Conservation (phyloP, 2,329 filamentous ascomycete species). For the Monilinia aucupariae region DNA sequence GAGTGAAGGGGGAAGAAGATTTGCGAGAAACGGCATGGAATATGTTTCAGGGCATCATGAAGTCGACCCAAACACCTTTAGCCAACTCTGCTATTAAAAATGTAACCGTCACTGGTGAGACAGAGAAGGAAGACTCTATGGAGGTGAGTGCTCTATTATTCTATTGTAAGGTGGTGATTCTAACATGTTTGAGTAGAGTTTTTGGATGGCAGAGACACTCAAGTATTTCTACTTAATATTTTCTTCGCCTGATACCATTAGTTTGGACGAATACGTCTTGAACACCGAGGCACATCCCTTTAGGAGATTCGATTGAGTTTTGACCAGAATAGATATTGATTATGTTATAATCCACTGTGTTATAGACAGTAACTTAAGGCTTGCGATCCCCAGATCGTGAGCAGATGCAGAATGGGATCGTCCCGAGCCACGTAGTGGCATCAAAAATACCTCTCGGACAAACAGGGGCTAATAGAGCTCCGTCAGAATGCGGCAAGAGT, state of each 20-base stretch:
- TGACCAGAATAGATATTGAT: too few relatives aligned
- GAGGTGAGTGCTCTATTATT: conserved; percentile 36
- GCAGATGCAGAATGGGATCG: neutral
- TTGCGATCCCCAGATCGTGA: too few relatives aligned
- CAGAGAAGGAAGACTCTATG: conserved; percentile 44
- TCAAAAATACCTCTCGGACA: neutral
- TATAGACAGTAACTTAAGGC: neutral
- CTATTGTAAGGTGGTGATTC: neutral
- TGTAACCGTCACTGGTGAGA: conserved; percentile 30
- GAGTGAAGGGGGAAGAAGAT: conserved; percentile 22
- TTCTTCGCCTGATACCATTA: conserved; percentile 45
- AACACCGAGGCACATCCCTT: conserved; percentile 28
- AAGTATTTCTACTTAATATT: conserved; percentile 56
- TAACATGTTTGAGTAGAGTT: conserved; percentile 32
- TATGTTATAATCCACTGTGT: neutral
- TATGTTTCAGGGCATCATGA: conserved; percentile 43
- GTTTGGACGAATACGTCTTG: conserved; percentile 54
- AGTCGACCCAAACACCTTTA: conserved; percentile 38
- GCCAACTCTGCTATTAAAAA: conserved; percentile 40
- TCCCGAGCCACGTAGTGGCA: neutral
- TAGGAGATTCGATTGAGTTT: conserved; percentile 11
- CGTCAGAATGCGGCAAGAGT: neutral
- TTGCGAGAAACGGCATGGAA: conserved; percentile 42
- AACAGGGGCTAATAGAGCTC: neutral
- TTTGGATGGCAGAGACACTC: conserved; percentile 58